Base-by-base conservation (phyloP, 1,139 yeast species). In the Suhomyces coccinellae region DNA sequence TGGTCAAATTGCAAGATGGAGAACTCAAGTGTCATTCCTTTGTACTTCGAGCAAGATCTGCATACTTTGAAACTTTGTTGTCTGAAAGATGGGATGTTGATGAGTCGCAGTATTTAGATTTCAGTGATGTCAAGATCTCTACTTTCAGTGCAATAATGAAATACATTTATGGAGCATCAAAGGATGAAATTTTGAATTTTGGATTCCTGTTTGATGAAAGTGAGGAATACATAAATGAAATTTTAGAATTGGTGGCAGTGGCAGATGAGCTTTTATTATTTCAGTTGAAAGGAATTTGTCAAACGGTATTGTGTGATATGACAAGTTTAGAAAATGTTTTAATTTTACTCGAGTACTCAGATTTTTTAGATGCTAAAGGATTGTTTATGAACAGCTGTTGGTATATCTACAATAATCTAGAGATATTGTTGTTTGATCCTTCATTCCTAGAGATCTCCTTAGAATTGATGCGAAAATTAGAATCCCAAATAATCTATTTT, bases 341-440 rank as follows among this genome's bases (percentile, higher is more conserved):
- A 32, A 52, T 74, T 2, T 58, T 89, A 13, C 58, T 87, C 27
- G 67, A 73, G 9, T 83, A 83, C 56, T 76, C 95, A 0, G 75
- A 74, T 35, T 56, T 65, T 31, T 67, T 77, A 44, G 65, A 74
- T 12, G 87, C 89, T 2, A 59, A 65, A 8, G 80, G 83, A 53
- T 61, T 90, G 28, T 73, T 81, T 48, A 69, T 74, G 43, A 76
- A 79, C 44, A 81, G 96, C 56, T 67, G 85, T 33, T 83, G 88
- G 82, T 87, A 78, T 52, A 72, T 88, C 13, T 82, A 78, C 53
- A 76, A 79, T 52, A 88, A 89, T 57, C 63, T 87, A 49, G 90
- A 84, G 33, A 61, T 80, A 5, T 60, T 87, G 20, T 66, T 89
- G 38, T 77, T 82, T 48, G 87, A 85, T 52, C 55, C 63, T 2